These are phyloP conservation scores for Lanmaoa rubissima DNA, from an alignment of 768 basidiomycete genomes.

Conservation along the genomic window DNA sequence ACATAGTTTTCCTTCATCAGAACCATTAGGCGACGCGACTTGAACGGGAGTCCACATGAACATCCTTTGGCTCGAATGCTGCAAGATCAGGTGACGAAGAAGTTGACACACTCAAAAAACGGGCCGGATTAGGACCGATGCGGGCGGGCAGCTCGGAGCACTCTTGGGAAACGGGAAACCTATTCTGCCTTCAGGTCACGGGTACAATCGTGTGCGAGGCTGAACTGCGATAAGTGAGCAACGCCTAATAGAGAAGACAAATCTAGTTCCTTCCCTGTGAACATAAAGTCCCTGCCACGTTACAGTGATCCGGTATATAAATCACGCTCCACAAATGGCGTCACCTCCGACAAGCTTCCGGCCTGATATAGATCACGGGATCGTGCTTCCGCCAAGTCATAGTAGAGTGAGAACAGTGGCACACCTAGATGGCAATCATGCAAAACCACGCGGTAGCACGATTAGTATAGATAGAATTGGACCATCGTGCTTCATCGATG, in stretches of 20 bases:
- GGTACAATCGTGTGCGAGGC: background rate
- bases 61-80: background rate
- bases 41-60: background rate
- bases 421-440: background rate
- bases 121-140: background rate
- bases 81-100: background rate
- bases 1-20: background rate
- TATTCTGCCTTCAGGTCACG: conserved; percentile 1
- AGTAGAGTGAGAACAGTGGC: background rate
- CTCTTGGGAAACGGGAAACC: background rate
- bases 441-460: conserved; percentile 1
- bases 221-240: background rate
- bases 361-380: background rate
- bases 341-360: background rate
- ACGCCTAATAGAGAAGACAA: background rate
- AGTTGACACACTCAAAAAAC: background rate
- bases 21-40: background rate
- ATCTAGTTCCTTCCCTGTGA: background rate
- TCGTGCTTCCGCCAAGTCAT: background rate
- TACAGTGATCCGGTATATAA: background rate
- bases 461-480: background rate
- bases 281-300: background rate
- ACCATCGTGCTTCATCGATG: background rate
- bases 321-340: background rate
- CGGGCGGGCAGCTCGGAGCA: background rate